Conservation (phyloP, 2,329 filamentous ascomycete species). For the Incumbomyces lentus region DNA sequence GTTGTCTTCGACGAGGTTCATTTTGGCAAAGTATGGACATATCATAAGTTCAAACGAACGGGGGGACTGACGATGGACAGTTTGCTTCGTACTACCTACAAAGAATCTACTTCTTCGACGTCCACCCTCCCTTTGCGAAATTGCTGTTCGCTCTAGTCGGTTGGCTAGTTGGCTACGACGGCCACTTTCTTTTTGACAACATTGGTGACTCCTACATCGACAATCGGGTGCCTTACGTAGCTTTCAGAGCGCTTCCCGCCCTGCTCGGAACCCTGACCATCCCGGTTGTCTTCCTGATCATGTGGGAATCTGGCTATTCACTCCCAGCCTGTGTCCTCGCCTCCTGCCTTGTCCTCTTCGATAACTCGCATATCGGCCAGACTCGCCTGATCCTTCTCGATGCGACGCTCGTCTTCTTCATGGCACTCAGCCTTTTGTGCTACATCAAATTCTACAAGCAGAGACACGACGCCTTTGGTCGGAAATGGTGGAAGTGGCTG, state of each 20-base stretch:
- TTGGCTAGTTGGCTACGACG: constrained; percentile 95
- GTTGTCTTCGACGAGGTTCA: constrained; percentile 99
- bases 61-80: constrained; percentile 23
- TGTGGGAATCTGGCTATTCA: constrained; percentile 99
- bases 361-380: constrained; percentile 96
- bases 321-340: constrained; percentile 84
- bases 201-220: constrained; percentile 96
- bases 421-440: constrained; percentile 86
- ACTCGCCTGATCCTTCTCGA: constrained; percentile 91
- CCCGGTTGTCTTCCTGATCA: constrained; percentile 88
- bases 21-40: constrained; percentile 78
- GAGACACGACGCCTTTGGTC: constrained; percentile 74
- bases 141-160: constrained; percentile 94
- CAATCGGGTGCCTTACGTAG: constrained; percentile 95
- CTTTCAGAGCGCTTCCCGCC: constrained; percentile 86
- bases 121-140: constrained; percentile 96
- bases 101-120: constrained; percentile 98
- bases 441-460: constrained; percentile 98
- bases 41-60: background rate
- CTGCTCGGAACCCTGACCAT: constrained; percentile 86
- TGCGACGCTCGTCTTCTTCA: constrained; percentile 85
- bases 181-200: constrained; percentile 96
- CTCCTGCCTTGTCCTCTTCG: constrained; percentile 76
- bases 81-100: constrained; percentile 69
- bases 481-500: constrained; percentile 99